Base-by-base conservation (phyloP, 208 protist genomes). In the Crithidia bombi region DNA sequence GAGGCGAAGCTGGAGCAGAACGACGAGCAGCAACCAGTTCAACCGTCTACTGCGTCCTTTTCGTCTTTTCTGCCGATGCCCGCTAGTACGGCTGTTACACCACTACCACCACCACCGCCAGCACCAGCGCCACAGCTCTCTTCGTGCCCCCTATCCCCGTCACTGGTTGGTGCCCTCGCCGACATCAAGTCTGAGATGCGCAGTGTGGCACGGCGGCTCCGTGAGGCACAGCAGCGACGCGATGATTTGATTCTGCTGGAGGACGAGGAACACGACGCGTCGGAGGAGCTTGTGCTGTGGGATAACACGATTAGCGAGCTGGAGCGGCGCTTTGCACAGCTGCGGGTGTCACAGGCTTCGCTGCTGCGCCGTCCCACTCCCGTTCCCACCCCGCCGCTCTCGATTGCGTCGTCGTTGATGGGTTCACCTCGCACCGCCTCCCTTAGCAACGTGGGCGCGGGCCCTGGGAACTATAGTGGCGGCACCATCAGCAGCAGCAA, bases 211-310 rank as follows among this genome's bases (percentile, higher is more conserved):
- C 50, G 62, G 61, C 73, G 82, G 58, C 82, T 94, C 19, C 79
- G 82, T 9, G 41, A 49, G 41, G 82, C 79, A 15, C 86, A 92
- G 58, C 82, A 81, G 50, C 66, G 57, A 11, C 85, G 87, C 32
- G 87, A 95, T 39, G 87, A 95, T 28, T 56, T 92, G 23, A 57
- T 95, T 23, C 67, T 92, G 7, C 63, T 80, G 15, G 86, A 95
- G 63, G 85, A 91, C 62, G 90, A 92, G 69, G 78, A 90, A 54
- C 65, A 88, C 67, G 83, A 95, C 72, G 56, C 65, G 5, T 79
- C 65, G 7, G 30, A 17, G 14, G 73, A 73, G 62, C 58, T 91
- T 12, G 57, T n/a, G 23, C 70, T 74, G 44, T 59, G 82, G 5
- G 90, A 95, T 49, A 69, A 43, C 5, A 12, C 44, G 28, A 89